These are phyloP conservation scores for Nidula microcarpa DNA, from an alignment of 768 basidiomycete species.

Conservation along the genomic window DNA sequence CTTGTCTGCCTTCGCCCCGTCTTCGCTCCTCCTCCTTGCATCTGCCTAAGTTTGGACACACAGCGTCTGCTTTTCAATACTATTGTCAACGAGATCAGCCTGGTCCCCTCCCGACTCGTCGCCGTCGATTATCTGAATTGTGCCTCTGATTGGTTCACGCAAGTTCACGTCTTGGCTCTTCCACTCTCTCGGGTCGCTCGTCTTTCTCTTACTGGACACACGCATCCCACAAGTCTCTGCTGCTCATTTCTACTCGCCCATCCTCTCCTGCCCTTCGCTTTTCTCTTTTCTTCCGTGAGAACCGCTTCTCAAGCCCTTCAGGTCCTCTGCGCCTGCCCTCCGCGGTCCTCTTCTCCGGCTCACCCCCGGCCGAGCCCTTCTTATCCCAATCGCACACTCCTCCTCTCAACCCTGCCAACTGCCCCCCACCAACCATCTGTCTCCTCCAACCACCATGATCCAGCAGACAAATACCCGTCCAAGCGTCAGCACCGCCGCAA, in stretches of 20 bases:
- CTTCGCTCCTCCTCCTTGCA: too few species aligned
- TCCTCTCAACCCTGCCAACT: background rate
- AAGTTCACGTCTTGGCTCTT: slow-evolving; percentile 23
- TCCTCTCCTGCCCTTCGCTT: background rate
- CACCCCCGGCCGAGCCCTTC: background rate
- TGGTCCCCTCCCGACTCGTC: too few species aligned
- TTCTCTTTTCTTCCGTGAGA: slow-evolving; percentile 11
- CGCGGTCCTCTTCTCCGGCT: background rate
- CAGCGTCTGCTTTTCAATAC: background rate
- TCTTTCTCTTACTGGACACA: slow-evolving; percentile 19
- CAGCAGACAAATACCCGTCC: slow-evolving; percentile 56
- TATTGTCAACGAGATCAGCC: too few species aligned
- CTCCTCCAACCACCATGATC: slow-evolving; percentile 46
- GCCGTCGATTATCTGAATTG: too few species aligned
- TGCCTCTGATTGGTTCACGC: too few species aligned
- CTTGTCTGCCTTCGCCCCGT: background rate
- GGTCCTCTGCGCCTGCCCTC: slow-evolving; percentile 6
- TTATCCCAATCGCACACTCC: background rate
- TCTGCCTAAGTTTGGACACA: background rate
- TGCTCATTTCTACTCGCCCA: background rate
- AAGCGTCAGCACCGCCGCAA: slow-evolving; percentile 21
- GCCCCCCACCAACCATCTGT: slow-evolving; percentile 6
- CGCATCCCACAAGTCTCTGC: slow-evolving; percentile 7
- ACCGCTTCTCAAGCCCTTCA: slow-evolving; percentile 11
- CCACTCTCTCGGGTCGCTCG: slow-evolving; percentile 39